Base-by-base conservation (phyloP, 1,139 yeast species). In the Wickerhamiella infanticola region DNA sequence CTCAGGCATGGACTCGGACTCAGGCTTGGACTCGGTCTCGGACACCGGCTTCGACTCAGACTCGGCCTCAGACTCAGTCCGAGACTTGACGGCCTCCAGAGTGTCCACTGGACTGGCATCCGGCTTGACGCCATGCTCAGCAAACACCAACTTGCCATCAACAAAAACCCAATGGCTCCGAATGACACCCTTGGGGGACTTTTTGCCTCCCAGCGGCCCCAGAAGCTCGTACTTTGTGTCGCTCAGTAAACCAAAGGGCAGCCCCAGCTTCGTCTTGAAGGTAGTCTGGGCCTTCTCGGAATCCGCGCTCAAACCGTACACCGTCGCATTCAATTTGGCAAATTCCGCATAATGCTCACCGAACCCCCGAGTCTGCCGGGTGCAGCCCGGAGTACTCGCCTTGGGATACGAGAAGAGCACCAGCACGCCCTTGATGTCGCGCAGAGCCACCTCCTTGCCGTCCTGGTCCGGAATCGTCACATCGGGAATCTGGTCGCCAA, bases 341-440 rank as follows among this genome's bases (percentile, higher is more conserved):
- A 84, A 73, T 42, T 73, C 72, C 9, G 72, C 68, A 59, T 67
- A 78, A 55, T 75, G 75, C 54, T 75, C 79, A 56, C 90, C 78
- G 63, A 82, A 90, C 0, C 95, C 96, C 62, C 83, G 74, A 1
- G 86, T 96, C 65, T 90, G 98, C 57, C 86, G 74, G 24, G 69
- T 86, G 63, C 97, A 88, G 2, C 97, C 97, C 1, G 96, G 95
- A 0, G 98, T 90, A 35, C 81, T 78, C 0, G 97, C 98, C 58
- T 74, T 81, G 46, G 98, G 97, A 59, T 86, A 90, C 13, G 95
- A 81, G 73, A 44, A 83, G 72, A 55, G 80, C 3, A 63, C 66
- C 23, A 62, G 52, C 5, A 55, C 44, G 11, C 57, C 52, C 37
- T 48, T 43, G 39, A 55, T 38, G 7, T 51, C 50, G 2, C 48